Evolutionary conservation across 176 grass and related monocot genomes (phyloP), one percentile per base, ranked within the genome.

Genomic region (Musa schizocarpa): DNA sequence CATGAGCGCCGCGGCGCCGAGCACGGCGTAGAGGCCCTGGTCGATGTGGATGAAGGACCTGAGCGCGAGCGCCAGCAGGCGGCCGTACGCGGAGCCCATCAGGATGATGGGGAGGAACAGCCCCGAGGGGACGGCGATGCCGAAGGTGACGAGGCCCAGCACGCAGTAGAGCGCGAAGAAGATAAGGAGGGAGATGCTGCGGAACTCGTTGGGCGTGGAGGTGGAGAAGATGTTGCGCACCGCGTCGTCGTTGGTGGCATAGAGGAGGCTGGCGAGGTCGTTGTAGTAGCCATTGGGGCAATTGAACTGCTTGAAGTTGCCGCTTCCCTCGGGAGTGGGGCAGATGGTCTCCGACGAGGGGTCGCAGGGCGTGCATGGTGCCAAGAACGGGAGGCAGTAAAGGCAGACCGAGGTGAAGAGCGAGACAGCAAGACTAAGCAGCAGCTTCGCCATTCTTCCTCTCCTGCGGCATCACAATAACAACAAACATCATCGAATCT

Each of bases 281-380:
- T 98, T 98, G 80, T 98, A 98, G 50, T 89, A 48, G 0, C 94
- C 95, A 1, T 6, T n/a, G 9, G 90, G 95, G 69, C 95, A 98
- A 74, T 98, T 98, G 80, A 98, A 98, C 81, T 89, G 90, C 90
- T 98, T 98, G 90, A 98, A 98, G 73, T 98, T 98, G 57, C 95
- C 95, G 19, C 88, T 84, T 13, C 86, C 59, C 16, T 88, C 90
- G 1, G 55, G 74, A 0, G 78, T 89, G 16, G 95, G 90, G 81
- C 90, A 98, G 16, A 64, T 43, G 0, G 29, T 78, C 2, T 74
- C 87, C 1, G 48, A 1, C 26, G 53, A 81, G 59, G 86, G 80
- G 26, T 85, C 82, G 77, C 94, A 98, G 0, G 88, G 86, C 13
- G 81, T 82, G 88, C 94, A 98, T 23, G 94, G 82, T 14, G 87